Evolutionary conservation across 169 alveolate species (phyloP), one percentile per base, ranked within the genome.

Genomic region (Cryptosporidium felis): DNA sequence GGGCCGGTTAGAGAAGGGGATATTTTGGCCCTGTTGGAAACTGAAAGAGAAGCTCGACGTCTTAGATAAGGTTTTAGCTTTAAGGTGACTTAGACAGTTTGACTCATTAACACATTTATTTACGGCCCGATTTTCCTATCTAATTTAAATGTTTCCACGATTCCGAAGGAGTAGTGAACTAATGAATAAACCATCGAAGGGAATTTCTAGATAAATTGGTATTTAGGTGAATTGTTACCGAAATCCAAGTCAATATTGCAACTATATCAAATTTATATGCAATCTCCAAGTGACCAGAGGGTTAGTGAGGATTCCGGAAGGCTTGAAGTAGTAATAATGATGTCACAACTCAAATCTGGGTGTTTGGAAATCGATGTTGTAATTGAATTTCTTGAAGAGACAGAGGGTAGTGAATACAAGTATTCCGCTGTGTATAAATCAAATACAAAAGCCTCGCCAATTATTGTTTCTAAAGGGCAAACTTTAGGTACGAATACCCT

Each of bases 1-100:
- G 99, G 99, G 36, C 99, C 99, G 44, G 99, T 97, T 60, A 94
- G 98, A 80, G 98, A 96, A 89, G 99, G 98, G 58, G 99, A 97
- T 91, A 96, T 97, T 81, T 95, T 97, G 56, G 98, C 99, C 28
- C 94, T 97, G 59, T 90, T 97, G 90, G 99, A 97, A 91, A 93
- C 98, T 16, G 99, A 97, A 92, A 94, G 99, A 82, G 99, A 97
- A 93, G 99, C 99, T 62, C 94, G 99, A 66, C 94, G 99, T 88
- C 94, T 97, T 62, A 95, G 98, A 60, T 97, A 89, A 93, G 74
- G 32, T 41, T 41, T 36, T 40, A 18, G 56, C 40, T 38, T 32
- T 1, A 60, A 18, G 32, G 40, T 59, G 32, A 30, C 14, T 34
- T 56, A 8, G 32, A 56, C 32, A 21, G 14, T 26, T 56, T 26